A percentile compares a stretch with the other conserved stretches of the same genome.
Conservation (phyloP, 1,284 basidiomycete species). For the Papiliotrema fonsecae region DNA sequence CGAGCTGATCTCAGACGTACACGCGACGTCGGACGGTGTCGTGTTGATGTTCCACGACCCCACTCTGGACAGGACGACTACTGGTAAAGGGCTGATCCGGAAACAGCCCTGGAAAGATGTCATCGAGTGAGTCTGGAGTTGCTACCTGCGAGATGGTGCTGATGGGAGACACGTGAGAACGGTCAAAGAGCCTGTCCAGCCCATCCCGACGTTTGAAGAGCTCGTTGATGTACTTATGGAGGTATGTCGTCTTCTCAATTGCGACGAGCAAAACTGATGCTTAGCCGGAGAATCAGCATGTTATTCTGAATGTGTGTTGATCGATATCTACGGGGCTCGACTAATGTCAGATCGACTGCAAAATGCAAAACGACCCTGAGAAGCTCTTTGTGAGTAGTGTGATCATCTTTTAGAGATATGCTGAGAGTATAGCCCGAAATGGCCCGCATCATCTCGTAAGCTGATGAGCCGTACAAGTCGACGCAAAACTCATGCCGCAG, state of each 20-base stretch:
- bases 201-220: conserved; percentile 80
- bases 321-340: no score
- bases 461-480: background rate
- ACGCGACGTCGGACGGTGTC: conserved; percentile 84
- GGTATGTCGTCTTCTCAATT: conserved; percentile 18
- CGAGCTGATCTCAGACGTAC: conserved; percentile 68
- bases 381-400: conserved; percentile 61
- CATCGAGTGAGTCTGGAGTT: conserved; percentile 39
- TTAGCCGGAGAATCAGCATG: conserved; percentile 76
- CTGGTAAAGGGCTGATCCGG: conserved; percentile 53
- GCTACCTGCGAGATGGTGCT: background rate
- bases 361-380: conserved; percentile 86
- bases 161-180: conserved; percentile 62
- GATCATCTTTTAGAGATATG: background rate
- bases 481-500: no score
- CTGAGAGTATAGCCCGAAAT: conserved; percentile 59
- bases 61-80: conserved; percentile 56
- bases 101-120: conserved; percentile 48
- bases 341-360: conserved; percentile 66
- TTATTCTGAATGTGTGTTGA: conserved; percentile 64
- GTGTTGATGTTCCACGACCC: conserved; percentile 97
- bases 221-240: conserved; percentile 75
- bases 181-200: conserved; percentile 71
- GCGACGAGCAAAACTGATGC: conserved; percentile 1
- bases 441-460: conserved; percentile 62